A percentile compares a stretch with the other conserved stretches of the same genome.
phyloP scores from a whole-genome alignment of 2,329 filamentous ascomycete genomes.

The Boeremia lycopersici region DNA sequence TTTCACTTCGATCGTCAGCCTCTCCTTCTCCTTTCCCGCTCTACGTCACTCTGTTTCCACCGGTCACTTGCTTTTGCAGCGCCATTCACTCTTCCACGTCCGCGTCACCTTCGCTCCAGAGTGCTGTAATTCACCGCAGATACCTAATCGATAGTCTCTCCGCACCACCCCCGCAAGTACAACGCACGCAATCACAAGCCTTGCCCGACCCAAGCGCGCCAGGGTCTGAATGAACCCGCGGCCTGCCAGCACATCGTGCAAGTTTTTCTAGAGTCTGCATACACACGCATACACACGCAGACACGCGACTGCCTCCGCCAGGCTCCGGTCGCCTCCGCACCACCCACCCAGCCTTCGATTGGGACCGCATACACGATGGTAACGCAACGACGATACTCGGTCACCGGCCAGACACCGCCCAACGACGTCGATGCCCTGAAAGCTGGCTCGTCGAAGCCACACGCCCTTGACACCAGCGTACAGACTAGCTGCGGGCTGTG shows the following conservation, averaged over 20 bases:
- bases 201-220: constrained; percentile 25
- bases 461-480: constrained; percentile 44
- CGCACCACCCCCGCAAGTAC: constrained; percentile 28
- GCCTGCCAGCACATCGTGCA: constrained; percentile 30
- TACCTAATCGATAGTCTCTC: constrained; percentile 32
- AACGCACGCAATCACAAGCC: constrained; percentile 34
- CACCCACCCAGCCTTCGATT: constrained; percentile 2
- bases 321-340: constrained; percentile 3
- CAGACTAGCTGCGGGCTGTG: constrained; percentile 42
- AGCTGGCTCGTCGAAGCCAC: constrained; percentile 43
- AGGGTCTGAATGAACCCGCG: constrained; percentile 21
- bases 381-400: constrained; percentile 45
- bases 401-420: constrained; percentile 46
- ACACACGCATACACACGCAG: constrained; percentile 24
- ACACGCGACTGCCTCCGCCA: constrained; percentile 9
- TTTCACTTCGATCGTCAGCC: constrained; percentile 22
- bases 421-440: constrained; percentile 42
- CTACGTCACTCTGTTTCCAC: constrained; percentile 11
- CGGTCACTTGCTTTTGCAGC: constrained; percentile 1
- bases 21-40: constrained; percentile 3
- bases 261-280: constrained; percentile 19
- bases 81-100: not conserved
- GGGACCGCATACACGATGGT: constrained; percentile 26
- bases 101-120: not conserved
- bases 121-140: constrained; percentile 11